Base-by-base conservation (phyloP, 2,329 filamentous ascomycete species). In the Seiridium cupressi region DNA sequence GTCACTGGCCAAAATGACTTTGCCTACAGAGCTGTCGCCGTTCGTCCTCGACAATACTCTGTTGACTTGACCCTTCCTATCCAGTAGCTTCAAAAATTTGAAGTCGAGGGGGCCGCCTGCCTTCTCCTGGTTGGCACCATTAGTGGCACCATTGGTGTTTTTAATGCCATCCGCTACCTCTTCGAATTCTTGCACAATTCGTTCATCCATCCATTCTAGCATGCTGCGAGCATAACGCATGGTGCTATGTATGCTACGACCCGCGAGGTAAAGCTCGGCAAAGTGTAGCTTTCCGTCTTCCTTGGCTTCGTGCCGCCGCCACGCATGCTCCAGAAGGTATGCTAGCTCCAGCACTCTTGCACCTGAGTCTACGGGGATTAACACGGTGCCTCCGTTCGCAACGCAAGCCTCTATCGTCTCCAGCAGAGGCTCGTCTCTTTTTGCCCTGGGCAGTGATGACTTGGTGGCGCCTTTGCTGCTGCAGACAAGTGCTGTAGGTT, bases 181-280 rank as follows among this genome's bases (percentile, higher is more conserved):
- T 72, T 97, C 93, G 63, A 97, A 96, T 68, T 98, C 94, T 58
- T 93, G 88, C 47, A 96, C 90, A 61, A 99, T 96, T 60, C 88
- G 89, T 70, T 97, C 93, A 71, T 98, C 93, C 93, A 99, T 98
- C 95, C 95, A 99, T 72, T 99, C 95, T 38, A 99, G 81, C 91
- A 99, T 96, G 73, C 94, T 97, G 65, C 93, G 85, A 34, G 94
- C 91, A 66, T 97, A 92, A 57, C 92, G 85, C 82, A 98, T 91
- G 0, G 93, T 96, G 63, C 92, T 93, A 60, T 91, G 89, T 64
- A 92, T 90, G 62, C 92, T 96, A 61, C 89, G 89, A 44, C 93
- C 93, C 0, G 93, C 94, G 48, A 99, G 81, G 71, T 93, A 97
- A 0, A 97, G 80, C 67, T 83, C 86, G 0, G 84, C 78, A 1